Base-by-base conservation (phyloP, 208 protist species). In the Wallacemonas sp. region DNA sequence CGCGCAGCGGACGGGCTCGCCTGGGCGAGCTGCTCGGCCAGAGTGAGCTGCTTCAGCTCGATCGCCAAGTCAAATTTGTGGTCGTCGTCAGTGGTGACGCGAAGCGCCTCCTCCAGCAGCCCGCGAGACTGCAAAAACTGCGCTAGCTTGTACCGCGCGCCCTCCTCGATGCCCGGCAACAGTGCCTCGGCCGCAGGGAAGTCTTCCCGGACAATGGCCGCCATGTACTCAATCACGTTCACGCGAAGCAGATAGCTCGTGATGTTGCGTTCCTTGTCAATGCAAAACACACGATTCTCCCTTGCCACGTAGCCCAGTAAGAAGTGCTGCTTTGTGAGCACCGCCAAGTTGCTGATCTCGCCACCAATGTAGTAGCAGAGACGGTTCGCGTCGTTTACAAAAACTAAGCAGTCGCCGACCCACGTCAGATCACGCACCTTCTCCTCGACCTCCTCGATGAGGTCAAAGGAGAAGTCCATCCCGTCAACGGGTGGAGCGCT, bases 381-480 rank as follows among this genome's bases (percentile, higher is more conserved):
- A 4, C 97, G 84, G 66, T 97, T 79, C 30, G 66, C 74, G 8
- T 76, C 38, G 73, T 97, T 99, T 17, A 97, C 92, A 84, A 98
- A 99, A 2, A 99, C 81, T 32, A 99, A 95, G 79, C 91, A 99
- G 69, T 99, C 97, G 8, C 97, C 98, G 15, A 99, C 89, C 97
- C 97, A 99, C 52, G 72, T 45, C 42, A 91, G 83, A n/a, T 97
- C 87, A 30, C 83, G 78, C 44, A 98, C 93, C 29, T 79, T 85
- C 66, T 99, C 98, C 38, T 76, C 74, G 17, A 98, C 72, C 76
- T 98, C 90, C 52, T 97, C 79, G 12, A 98, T 74, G 3, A 99
- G 72, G 45, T 98, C 94, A 67, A 99, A 99, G 13, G 98, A 91
- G 42, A 91, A 91, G 33, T 98, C 96, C 53, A 99, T 85, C 26